Conservation (phyloP, 2,329 filamentous ascomycete genomes). For the Botrytis elliptica region DNA sequence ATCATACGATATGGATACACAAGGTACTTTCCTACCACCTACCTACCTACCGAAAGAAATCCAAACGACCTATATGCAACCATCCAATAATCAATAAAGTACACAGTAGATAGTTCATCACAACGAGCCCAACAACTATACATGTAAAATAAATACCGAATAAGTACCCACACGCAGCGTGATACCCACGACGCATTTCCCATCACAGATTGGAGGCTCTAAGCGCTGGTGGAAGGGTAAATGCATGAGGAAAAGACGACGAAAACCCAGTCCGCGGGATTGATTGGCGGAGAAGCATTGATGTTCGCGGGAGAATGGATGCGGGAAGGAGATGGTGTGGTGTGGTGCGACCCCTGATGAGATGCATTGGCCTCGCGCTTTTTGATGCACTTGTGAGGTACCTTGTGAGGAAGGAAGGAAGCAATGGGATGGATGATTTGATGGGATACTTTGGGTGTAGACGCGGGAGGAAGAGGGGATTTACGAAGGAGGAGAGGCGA, state of each 20-base stretch:
- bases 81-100: background rate
- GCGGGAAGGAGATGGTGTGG: background rate
- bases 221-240: background rate
- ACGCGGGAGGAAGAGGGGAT: background rate
- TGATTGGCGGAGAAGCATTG: background rate
- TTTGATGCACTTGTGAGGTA: background rate
- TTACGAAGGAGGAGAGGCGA: background rate
- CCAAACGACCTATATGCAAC: background rate
- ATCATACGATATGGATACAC: background rate
- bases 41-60: background rate
- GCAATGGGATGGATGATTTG: background rate
- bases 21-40: background rate
- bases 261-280: background rate
- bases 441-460: background rate
- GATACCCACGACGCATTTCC: background rate
- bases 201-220: background rate
- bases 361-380: constrained; percentile 8
- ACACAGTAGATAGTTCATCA: background rate
- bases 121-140: background rate
- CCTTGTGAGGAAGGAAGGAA: background rate
- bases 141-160: background rate
- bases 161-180: background rate
- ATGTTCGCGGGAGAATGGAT: background rate
- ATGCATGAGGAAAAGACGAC: background rate
- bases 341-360: constrained; percentile 1